A percentile compares a stretch with the other conserved stretches of the same genome.
These are phyloP conservation scores for Ganoderma meredithae DNA, from an alignment of 1,284 basidiomycete species.

Conservation along the genomic window DNA sequence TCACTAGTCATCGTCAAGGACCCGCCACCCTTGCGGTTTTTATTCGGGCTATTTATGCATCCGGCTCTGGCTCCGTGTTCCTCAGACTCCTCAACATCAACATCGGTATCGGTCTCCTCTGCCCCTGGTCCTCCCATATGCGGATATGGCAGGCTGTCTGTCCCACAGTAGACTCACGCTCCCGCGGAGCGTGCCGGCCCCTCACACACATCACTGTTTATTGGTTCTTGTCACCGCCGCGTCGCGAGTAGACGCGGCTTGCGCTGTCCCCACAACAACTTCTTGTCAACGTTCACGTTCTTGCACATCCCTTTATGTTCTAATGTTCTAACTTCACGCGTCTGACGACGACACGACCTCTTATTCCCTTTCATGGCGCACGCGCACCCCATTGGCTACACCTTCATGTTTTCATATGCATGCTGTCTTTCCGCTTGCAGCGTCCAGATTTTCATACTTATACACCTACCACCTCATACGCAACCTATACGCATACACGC, in stretches of 20 bases:
- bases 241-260: constrained; percentile 26
- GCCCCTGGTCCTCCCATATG: constrained; percentile 23
- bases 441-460: background rate
- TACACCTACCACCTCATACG: background rate
- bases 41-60: constrained; percentile 30
- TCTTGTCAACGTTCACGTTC: background rate
- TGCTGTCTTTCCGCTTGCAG: background rate
- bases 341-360: constrained; percentile 1
- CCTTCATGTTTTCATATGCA: background rate
- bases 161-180: constrained; percentile 23
- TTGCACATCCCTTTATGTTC: background rate
- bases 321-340: constrained; percentile 7
- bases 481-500: constrained; percentile 1
- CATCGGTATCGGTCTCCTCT: constrained; percentile 1
- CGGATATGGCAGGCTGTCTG: constrained; percentile 24
- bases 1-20: background rate
- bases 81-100: background rate
- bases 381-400: constrained; percentile 8
- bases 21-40: constrained; percentile 17
- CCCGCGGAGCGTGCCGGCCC: constrained; percentile 22
- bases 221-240: constrained; percentile 12
- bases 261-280: background rate
- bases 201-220: constrained; percentile 6
- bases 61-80: constrained; percentile 2
- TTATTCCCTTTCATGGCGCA: background rate